These are phyloP conservation scores for Boletus sp. DNA, from an alignment of 768 basidiomycete genomes.

Conservation along the genomic window DNA sequence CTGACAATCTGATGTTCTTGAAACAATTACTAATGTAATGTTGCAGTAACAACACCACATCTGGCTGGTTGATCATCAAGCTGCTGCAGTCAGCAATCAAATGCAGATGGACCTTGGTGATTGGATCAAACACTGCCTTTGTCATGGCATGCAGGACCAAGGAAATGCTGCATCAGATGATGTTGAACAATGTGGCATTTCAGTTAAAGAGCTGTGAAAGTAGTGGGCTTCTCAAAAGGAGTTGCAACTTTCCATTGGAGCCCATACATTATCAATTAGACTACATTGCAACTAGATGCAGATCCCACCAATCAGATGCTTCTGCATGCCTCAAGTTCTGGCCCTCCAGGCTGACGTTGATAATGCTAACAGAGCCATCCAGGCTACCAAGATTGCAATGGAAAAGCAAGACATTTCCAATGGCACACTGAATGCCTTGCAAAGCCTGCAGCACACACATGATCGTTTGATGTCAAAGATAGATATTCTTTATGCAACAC, in stretches of 20 bases:
- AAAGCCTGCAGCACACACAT: neutral
- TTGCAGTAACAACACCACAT: neutral
- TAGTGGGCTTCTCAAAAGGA: neutral
- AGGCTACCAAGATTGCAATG: neutral
- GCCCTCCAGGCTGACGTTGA: conserved; percentile 24
- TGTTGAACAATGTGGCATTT: no score
- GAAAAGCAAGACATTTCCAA: neutral
- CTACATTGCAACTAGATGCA: no score
- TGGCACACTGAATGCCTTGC: neutral
- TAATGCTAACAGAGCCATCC: neutral
- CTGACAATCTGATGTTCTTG: no score
- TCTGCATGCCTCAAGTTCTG: neutral
- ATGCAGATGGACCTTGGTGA: no score
- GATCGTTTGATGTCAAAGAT: neutral
- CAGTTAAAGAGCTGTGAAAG: no score
- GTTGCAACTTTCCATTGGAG: neutral
- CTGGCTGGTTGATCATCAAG: neutral
- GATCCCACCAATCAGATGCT: no score
- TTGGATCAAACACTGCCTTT: no score
- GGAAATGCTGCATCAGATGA: no score
- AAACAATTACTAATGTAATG: no score
- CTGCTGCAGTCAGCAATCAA: neutral
- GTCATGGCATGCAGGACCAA: no score
- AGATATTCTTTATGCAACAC: neutral
- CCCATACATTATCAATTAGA: no score